Conservation (phyloP, 1,284 basidiomycete genomes). For the Tilletia walkeri region DNA sequence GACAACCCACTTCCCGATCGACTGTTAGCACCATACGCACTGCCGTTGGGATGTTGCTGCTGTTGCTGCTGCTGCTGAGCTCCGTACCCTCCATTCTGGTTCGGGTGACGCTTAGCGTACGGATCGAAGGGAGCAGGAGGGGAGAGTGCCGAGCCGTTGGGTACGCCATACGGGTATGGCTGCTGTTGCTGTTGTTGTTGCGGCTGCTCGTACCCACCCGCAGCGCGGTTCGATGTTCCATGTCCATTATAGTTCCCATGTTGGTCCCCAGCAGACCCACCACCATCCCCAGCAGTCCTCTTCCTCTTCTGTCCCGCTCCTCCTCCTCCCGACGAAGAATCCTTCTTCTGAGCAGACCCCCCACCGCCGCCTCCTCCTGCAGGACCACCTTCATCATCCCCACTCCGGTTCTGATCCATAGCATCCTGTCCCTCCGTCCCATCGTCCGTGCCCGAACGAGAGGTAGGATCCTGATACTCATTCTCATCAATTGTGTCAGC, state of each 20-base stretch:
- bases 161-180: too few relatives aligned
- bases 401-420: background rate
- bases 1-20: background rate
- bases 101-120: too few relatives aligned
- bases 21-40: background rate
- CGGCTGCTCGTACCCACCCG: too few relatives aligned
- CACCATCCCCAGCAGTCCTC: background rate
- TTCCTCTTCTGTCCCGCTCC: too few relatives aligned
- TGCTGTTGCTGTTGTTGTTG: too few relatives aligned
- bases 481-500: background rate
- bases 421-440: background rate
- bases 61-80: background rate
- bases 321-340: too few relatives aligned
- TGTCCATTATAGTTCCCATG: background rate
- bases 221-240: background rate
- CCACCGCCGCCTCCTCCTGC: background rate
- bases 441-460: background rate
- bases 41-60: background rate
- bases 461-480: slow-evolving; percentile 8
- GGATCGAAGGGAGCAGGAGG: too few relatives aligned
- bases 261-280: background rate
- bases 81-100: too few relatives aligned
- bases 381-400: background rate
- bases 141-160: too few relatives aligned
- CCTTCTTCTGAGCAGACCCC: background rate